Base-by-base conservation (phyloP, 2,329 filamentous ascomycete species). In the Epichloe gansuensis region DNA sequence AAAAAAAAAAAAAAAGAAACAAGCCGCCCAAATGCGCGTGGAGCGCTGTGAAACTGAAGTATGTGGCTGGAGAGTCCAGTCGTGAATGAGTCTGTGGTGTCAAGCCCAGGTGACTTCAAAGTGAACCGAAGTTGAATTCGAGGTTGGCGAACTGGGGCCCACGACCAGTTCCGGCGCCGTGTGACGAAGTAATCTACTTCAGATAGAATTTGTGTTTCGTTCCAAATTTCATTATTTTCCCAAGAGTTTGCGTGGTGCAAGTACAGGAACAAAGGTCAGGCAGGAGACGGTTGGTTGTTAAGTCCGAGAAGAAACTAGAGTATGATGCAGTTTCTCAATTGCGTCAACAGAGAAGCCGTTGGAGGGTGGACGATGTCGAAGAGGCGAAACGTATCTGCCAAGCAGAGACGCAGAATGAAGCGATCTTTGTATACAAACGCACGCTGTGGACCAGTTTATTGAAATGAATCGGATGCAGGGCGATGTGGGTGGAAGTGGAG, bases 121-220 rank as follows among this genome's bases (percentile, higher is more conserved):
- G 54, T 58, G 57, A 58, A 51, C 51, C 51, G 51, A 51, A 54
- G 49, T 41, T 56, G 55, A 56, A 31, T 15, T 7, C 25, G 21
- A 39, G 27, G 41, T 46, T 49, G 48, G 51, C 44, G 47, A 38
- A 41, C 36, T 12, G 47, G 31, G 31, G 34, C 45, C 38, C 50
- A 55, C 51, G 41, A 47, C 44, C 25, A 45, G 27, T 35, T 40
- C 25, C 11, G 31, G 35, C 11, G 7, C 35, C 11, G 52, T 51
- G 44, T 45, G 40, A 53, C 52, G 39, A 34, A 23, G 39, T 34
- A 42, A 42, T 25, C 23, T 50, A 51, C 39, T 47, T 48, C 44
- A 47, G 34, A 47, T 50, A 2, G 34, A 51, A 44, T 27, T 41
- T 7, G 15, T 15, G 51, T 31, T 42, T 42, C 21, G 25, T 27